phyloP scores from a whole-genome alignment of 129 eudicot genomes.

The Rutidosis leptorrhynchoides region DNA sequence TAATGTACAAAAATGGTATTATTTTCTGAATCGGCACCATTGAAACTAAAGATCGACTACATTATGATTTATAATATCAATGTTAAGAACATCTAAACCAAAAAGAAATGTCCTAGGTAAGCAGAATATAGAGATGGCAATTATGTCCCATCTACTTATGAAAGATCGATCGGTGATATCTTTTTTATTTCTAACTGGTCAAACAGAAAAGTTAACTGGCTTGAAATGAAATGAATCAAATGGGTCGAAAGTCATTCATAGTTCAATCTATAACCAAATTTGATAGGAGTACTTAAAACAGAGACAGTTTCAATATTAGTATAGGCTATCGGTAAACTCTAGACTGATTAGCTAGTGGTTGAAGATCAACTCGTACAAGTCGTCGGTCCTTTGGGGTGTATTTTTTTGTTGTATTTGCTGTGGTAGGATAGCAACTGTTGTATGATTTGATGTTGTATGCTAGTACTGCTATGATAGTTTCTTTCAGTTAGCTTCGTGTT shows the following conservation, averaged over 20 bases:
- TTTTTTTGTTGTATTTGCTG: no score
- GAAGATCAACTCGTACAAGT: no score
- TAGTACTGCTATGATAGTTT: no score
- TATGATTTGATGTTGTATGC: no score
- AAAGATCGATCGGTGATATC: background rate
- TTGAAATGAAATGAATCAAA: background rate
- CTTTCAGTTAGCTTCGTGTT: no score
- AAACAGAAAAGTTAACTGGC: background rate
- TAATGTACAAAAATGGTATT: no score
- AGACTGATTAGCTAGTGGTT: no score
- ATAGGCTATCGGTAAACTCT: no score
- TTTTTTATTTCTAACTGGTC: background rate
- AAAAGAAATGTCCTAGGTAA: background rate
- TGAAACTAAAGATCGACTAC: constrained; percentile 97
- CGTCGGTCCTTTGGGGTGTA: no score
- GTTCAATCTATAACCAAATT: background rate
- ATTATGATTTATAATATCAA: constrained; percentile 21
- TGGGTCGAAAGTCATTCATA: background rate
- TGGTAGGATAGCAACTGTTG: no score
- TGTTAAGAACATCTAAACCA: background rate
- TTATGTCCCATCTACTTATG: background rate
- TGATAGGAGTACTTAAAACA: background rate
- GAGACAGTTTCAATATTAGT: background rate
- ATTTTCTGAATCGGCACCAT: no score
- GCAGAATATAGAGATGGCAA: background rate